Percentiles rank a stretch among this genome's conserved stretches.
phyloP scores from a whole-genome alignment of 257 asterid genomes.

The Jasminum sambac region DNA sequence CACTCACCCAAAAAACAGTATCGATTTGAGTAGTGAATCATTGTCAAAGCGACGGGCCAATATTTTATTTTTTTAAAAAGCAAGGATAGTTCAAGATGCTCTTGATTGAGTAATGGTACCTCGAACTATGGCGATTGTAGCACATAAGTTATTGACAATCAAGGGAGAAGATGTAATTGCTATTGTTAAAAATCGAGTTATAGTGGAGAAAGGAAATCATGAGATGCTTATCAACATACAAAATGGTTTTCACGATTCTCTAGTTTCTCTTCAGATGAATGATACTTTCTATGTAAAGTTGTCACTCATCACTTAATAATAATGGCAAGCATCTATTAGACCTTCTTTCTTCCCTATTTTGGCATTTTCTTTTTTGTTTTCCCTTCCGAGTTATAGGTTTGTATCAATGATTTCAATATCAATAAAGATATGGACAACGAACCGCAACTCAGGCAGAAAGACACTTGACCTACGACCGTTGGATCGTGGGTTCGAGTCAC shows the following conservation, averaged over 20 bases:
- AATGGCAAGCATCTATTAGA: background rate
- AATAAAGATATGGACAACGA: background rate
- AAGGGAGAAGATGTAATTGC: conserved; percentile 59
- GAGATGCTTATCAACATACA: conserved; percentile 40
- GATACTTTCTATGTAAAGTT: conserved; percentile 11
- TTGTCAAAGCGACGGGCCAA: too few species aligned
- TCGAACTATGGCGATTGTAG: conserved; percentile 61
- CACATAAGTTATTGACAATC: conserved; percentile 67
- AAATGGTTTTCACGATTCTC: conserved; percentile 57
- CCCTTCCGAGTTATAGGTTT: background rate
- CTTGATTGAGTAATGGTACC: conserved; percentile 55
- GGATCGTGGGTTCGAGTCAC: too few species aligned
- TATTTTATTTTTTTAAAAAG: too few species aligned
- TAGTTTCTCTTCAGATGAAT: conserved; percentile 53
- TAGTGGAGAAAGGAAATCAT: conserved; percentile 67
- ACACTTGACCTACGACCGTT: too few species aligned
- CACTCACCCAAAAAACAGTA: too few species aligned
- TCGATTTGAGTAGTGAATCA: too few species aligned
- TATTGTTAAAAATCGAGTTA: conserved; percentile 53
- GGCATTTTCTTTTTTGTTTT: background rate
- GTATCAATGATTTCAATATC: background rate
- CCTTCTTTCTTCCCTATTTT: background rate
- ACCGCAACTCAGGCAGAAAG: too few species aligned
- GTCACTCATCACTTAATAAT: background rate
- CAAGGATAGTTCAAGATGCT: conserved; percentile 68